Evolutionary conservation across 75 land plant species (phyloP).

Genomic region (Picea glauca): DNA sequence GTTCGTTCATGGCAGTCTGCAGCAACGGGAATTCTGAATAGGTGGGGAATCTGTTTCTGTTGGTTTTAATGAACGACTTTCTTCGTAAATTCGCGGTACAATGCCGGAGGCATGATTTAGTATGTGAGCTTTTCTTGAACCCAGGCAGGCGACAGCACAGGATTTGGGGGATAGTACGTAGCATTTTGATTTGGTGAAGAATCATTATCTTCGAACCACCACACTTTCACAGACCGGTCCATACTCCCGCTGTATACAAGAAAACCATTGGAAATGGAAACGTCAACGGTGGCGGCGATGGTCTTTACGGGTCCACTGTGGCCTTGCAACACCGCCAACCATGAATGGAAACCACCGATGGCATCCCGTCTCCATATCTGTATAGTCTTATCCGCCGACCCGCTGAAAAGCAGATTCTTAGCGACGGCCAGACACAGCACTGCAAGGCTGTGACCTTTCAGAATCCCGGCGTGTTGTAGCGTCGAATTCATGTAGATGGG

Average conservation of each 20-base stretch:
- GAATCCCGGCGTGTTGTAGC: slow-evolving; percentile 38
- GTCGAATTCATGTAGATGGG: neutral
- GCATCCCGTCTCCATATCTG: slow-evolving; percentile 60
- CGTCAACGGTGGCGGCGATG: slow-evolving; percentile 16
- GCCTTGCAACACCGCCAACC: slow-evolving; percentile 31
- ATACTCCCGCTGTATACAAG: slow-evolving; percentile 32
- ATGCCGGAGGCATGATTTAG: no score
- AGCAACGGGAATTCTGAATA: no score
- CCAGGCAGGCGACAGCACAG: slow-evolving; percentile 1
- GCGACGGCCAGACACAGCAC: slow-evolving; percentile 70
- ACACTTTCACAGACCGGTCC: slow-evolving; percentile 26
- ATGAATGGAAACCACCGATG: slow-evolving; percentile 4
- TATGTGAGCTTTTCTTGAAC: neutral
- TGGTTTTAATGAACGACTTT: no score
- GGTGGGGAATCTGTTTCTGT: no score
- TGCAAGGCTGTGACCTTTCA: slow-evolving; percentile 66
- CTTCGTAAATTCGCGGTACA: no score
- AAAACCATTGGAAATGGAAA: neutral
- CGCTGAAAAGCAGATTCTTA: slow-evolving; percentile 49
- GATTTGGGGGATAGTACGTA: neutral
- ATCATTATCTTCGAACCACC: slow-evolving; percentile 25
- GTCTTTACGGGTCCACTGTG: slow-evolving; percentile 40
- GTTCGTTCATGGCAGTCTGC: no score
- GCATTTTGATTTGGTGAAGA: slow-evolving; percentile 5
- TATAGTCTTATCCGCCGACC: slow-evolving; percentile 70